phyloP scores from a whole-genome alignment of 768 basidiomycete species.

The Hypsizygus marmoreus region DNA sequence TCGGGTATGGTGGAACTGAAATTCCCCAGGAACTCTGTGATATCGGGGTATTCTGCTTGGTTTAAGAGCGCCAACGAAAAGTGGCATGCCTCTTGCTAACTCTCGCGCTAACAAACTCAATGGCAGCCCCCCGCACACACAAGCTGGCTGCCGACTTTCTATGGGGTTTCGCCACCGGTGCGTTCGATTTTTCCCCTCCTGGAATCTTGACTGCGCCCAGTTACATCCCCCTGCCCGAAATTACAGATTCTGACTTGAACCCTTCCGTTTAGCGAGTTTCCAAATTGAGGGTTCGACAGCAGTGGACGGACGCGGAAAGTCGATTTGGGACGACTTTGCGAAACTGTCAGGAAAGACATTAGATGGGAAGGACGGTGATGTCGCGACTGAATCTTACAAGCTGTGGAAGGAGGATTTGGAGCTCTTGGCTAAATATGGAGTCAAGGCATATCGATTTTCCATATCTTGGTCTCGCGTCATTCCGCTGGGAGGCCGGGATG shows the following conservation, averaged over 20 bases:
- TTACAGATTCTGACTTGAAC: constrained; percentile 4
- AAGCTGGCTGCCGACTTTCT: constrained; percentile 63
- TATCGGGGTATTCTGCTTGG: constrained; percentile 43
- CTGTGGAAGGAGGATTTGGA: constrained; percentile 69
- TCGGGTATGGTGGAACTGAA: constrained; percentile 41
- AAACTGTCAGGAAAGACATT: constrained; percentile 65
- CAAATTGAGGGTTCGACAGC: constrained; percentile 73
- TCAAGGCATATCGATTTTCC: constrained; percentile 76
- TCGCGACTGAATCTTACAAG: constrained; percentile 71
- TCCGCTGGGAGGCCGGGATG: constrained; percentile 70
- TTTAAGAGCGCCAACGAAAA: constrained; percentile 38
- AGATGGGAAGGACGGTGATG: constrained; percentile 68
- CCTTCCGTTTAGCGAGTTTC: constrained; percentile 51
- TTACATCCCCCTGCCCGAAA: constrained; percentile 4
- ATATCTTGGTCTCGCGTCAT: constrained; percentile 78
- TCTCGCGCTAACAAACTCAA: constrained; percentile 27
- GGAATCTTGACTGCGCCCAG: constrained; percentile 10
- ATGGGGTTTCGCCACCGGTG: constrained; percentile 74
- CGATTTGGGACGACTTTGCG: constrained; percentile 77
- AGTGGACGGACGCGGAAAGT: constrained; percentile 63
- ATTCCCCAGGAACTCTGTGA: constrained; percentile 42
- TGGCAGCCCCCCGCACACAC: constrained; percentile 31
- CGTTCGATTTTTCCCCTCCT: too few relatives aligned
- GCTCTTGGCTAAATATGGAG: constrained; percentile 62
- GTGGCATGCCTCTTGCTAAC: constrained; percentile 28